Evolutionary conservation across 192 early-diverging fungal genomes (phyloP).

Genomic region (Rhizoclosmatium globosum): DNA sequence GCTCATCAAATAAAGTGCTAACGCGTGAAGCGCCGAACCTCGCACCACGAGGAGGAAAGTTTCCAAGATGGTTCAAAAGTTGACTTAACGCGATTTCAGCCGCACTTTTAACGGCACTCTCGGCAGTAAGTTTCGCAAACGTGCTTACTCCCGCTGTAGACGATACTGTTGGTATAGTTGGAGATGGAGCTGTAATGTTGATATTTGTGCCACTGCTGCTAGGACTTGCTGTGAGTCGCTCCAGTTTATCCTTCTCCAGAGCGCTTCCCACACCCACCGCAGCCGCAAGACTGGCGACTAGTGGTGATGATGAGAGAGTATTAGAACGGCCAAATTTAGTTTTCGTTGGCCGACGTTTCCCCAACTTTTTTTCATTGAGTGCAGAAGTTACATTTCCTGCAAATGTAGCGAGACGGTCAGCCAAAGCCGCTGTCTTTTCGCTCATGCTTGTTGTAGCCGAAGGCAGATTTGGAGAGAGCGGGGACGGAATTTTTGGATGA

Average conservation of each 20-base stretch:
- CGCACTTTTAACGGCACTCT: slow-evolving; percentile 71
- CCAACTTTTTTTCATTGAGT: slow-evolving; percentile 26
- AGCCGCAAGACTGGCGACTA: too few species aligned
- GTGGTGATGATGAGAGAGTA: neutral
- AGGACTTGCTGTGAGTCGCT: neutral
- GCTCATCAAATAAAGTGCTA: slow-evolving; percentile 74
- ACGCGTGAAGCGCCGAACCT: slow-evolving; percentile 66
- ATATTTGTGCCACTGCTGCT: too few species aligned
- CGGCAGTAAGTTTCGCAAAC: slow-evolving; percentile 59
- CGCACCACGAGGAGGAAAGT: slow-evolving; percentile 74
- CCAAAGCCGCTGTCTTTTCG: slow-evolving; percentile 7
- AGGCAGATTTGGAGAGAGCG: neutral
- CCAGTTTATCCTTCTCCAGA: neutral
- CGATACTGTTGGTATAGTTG: slow-evolving; percentile 37
- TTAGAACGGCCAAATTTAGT: neutral
- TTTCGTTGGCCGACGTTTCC: slow-evolving; percentile 20
- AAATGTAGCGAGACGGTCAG: slow-evolving; percentile 31
- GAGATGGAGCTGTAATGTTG: too few species aligned
- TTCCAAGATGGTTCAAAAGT: slow-evolving; percentile 74
- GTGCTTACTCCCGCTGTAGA: slow-evolving; percentile 59
- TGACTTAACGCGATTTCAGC: slow-evolving; percentile 78
- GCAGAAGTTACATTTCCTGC: slow-evolving; percentile 23
- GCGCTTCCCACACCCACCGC: neutral
- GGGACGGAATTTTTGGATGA: neutral
- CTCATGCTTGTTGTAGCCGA: too few species aligned